Percentiles rank a stretch among this genome's conserved stretches.
These are phyloP conservation scores for Aspergillus pseudoterreus DNA, from an alignment of 2,329 filamentous ascomycete genomes.

Conservation along the genomic window DNA sequence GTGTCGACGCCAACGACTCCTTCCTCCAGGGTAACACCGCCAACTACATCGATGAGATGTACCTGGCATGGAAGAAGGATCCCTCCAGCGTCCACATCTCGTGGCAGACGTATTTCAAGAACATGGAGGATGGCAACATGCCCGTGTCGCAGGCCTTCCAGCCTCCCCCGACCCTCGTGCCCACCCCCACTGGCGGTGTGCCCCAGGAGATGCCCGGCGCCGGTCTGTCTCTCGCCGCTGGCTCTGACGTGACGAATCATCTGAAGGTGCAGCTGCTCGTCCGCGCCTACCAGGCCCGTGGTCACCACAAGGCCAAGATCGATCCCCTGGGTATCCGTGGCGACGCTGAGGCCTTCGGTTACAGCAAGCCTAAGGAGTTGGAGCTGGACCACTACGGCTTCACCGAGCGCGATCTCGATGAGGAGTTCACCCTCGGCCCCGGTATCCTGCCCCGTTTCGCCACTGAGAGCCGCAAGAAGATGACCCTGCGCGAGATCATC, in stretches of 20 bases:
- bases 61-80: slow-evolving; percentile 93
- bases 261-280: slow-evolving; percentile 97
- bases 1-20: slow-evolving; percentile 84
- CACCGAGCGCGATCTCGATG: slow-evolving; percentile 86
- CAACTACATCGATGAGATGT: slow-evolving; percentile 99
- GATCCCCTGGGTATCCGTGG: slow-evolving; percentile 92
- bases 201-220: slow-evolving; percentile 68
- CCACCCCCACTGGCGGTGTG: slow-evolving; percentile 73
- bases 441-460: slow-evolving; percentile 95
- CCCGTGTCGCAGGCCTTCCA: slow-evolving; percentile 96
- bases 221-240: slow-evolving; percentile 62
- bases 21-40: slow-evolving; percentile 96
- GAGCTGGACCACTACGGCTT: slow-evolving; percentile 93
- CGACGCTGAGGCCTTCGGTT: slow-evolving; percentile 77
- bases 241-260: slow-evolving; percentile 87
- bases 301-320: slow-evolving; percentile 97
- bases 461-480: slow-evolving; percentile 83
- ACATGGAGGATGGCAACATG: slow-evolving; percentile 98
- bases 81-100: slow-evolving; percentile 92
- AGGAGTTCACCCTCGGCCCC: slow-evolving; percentile 86
- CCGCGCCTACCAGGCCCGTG: slow-evolving; percentile 94
- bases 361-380: slow-evolving; percentile 86
- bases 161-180: slow-evolving; percentile 87
- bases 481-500: slow-evolving; percentile 94
- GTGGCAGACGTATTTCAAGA: slow-evolving; percentile 99